Percentiles rank a stretch among this genome's conserved stretches.
Conservation (phyloP, 148 eudicot species). For the Diospyros lotus region DNA sequence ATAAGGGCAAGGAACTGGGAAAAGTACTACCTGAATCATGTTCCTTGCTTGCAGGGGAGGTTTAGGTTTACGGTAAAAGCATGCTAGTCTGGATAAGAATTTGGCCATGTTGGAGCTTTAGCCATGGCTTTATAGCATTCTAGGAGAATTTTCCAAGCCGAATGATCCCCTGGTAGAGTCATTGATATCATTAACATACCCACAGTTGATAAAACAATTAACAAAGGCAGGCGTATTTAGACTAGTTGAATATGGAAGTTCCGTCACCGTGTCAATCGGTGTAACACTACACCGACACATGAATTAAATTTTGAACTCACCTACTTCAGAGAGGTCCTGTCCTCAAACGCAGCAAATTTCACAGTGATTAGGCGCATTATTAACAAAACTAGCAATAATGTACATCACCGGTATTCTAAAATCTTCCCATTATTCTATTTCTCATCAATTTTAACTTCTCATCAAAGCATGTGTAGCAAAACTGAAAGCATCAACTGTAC, state of each 20-base stretch:
- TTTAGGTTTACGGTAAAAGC: slow-evolving; percentile 36
- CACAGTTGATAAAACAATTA: background rate
- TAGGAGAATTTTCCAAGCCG: background rate
- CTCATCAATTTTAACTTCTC: too few species aligned
- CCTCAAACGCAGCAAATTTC: too few species aligned
- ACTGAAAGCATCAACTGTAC: too few species aligned
- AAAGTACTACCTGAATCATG: slow-evolving; percentile 43
- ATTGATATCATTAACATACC: background rate
- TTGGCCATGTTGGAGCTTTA: background rate
- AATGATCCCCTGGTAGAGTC: background rate
- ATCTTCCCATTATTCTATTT: too few species aligned
- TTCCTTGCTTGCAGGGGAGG: slow-evolving; percentile 72
- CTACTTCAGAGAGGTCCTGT: too few species aligned
- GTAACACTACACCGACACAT: too few species aligned
- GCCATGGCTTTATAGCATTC: background rate
- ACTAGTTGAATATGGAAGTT: background rate
- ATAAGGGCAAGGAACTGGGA: slow-evolving; percentile 26
- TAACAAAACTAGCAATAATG: background rate
- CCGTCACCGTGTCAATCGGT: too few species aligned
- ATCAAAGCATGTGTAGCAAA: too few species aligned
- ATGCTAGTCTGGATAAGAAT: slow-evolving; percentile 26
- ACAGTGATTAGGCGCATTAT: too few species aligned
- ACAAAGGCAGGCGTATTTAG: background rate
- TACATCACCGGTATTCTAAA: background rate
- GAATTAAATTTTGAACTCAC: too few species aligned